Evolutionary conservation across 108 stramenopile species (phyloP).

Genomic region (Chaetoceros muelleri): DNA sequence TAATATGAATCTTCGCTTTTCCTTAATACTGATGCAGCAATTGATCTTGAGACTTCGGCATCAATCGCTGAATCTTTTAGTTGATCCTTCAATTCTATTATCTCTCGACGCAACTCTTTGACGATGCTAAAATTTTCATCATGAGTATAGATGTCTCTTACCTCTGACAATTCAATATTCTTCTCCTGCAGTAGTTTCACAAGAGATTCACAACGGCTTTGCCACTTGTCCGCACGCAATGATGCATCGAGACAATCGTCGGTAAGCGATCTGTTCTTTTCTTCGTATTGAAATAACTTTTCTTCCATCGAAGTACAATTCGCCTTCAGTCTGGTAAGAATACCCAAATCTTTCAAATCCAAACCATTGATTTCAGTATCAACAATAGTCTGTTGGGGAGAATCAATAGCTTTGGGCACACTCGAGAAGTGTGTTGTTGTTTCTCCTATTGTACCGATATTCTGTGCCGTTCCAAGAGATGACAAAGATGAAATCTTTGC

Average conservation of each 20-base stretch:
- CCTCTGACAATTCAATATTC: slow-evolving; percentile 16
- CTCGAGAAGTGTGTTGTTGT: not conserved
- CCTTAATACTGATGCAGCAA: slow-evolving; percentile 32
- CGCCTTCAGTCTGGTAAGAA: slow-evolving; percentile 19
- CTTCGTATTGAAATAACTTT: slow-evolving; percentile 26
- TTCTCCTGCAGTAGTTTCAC: slow-evolving; percentile 15
- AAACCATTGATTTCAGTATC: slow-evolving; percentile 1
- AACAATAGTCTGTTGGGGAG: not conserved
- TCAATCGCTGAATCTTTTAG: slow-evolving; percentile 30
- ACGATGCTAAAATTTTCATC: slow-evolving; percentile 11
- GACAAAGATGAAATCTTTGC: slow-evolving; percentile 9
- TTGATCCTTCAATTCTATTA: slow-evolving; percentile 23
- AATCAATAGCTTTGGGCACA: not conserved
- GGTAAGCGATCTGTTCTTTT: slow-evolving; percentile 6
- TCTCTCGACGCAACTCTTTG: slow-evolving; percentile 19
- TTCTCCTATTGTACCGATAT: not conserved
- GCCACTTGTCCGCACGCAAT: slow-evolving; percentile 42
- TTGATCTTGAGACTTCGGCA: slow-evolving; percentile 36
- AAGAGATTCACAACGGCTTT: slow-evolving; percentile 20
- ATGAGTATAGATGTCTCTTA: slow-evolving; percentile 6
- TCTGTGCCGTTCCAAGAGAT: not conserved
- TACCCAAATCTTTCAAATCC: slow-evolving; percentile 16
- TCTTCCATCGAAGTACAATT: slow-evolving; percentile 29
- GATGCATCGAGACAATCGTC: slow-evolving; percentile 37
- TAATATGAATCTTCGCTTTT: slow-evolving; percentile 18